phyloP scores from a whole-genome alignment of 768 basidiomycete genomes.

The Lactarius trivialis region DNA sequence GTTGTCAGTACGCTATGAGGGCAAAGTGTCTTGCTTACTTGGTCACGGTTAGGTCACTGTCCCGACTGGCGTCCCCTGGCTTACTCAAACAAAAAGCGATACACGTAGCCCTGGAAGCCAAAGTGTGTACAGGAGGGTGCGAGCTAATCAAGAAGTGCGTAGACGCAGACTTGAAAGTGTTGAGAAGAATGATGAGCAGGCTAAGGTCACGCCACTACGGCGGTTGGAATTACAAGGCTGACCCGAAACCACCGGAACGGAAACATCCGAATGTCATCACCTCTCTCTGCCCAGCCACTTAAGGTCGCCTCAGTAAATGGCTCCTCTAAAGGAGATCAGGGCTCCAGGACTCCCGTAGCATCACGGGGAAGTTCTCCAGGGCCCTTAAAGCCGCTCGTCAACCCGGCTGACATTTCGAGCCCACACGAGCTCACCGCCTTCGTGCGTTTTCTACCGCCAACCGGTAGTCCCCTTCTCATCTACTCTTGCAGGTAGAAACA shows the following conservation, averaged over 20 bases:
- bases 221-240: too few species aligned
- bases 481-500: conserved; percentile 66
- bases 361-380: conserved; percentile 11
- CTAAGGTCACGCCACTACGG: too few species aligned
- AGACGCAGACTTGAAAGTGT: too few species aligned
- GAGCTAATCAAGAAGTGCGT: too few species aligned
- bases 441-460: conserved; percentile 43
- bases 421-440: conserved; percentile 94
- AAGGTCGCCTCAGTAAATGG: conserved; percentile 17
- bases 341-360: conserved; percentile 9
- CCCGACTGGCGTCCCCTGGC: too few species aligned
- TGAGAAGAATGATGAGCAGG: too few species aligned
- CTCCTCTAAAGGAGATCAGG: conserved; percentile 14
- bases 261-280: conserved; percentile 8
- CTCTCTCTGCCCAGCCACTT: conserved; percentile 19
- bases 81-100: too few species aligned
- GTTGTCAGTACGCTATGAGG: too few species aligned
- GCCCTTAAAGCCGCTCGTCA: conserved; percentile 11
- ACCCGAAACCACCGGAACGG: neutral
- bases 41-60: too few species aligned
- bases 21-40: too few species aligned
- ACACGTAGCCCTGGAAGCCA: too few species aligned
- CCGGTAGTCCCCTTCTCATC: neutral
- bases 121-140: too few species aligned
- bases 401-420: conserved; percentile 69